Conservation (phyloP, 75 land plant genomes). For the Selaginella moellendorffii region DNA sequence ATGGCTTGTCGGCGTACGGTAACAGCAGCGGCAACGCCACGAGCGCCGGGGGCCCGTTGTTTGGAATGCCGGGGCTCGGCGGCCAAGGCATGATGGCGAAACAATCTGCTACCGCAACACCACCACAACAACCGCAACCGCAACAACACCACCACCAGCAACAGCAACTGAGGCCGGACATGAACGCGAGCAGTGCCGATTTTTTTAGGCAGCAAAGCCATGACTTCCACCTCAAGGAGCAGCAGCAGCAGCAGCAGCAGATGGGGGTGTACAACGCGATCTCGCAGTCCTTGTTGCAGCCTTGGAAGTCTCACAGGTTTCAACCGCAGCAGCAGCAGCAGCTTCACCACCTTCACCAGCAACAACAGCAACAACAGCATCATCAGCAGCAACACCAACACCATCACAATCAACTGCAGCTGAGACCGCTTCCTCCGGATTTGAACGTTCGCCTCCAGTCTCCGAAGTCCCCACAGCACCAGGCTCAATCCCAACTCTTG, state of each 20-base stretch:
- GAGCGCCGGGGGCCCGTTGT: not conserved
- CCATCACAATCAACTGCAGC: not conserved
- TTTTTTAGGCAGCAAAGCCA: not conserved
- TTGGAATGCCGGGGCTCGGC: too few species aligned
- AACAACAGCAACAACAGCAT: slow-evolving; percentile 12
- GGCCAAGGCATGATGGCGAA: too few species aligned
- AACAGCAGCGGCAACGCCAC: too few species aligned
- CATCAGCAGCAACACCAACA: not conserved
- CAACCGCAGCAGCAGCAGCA: slow-evolving; percentile 9
- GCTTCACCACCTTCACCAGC: slow-evolving; percentile 11
- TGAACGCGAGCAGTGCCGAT: not conserved
- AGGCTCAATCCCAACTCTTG: slow-evolving; percentile 5
- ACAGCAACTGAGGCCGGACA: not conserved
- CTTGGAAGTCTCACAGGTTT: not conserved
- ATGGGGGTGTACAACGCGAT: not conserved
- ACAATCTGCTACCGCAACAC: too few species aligned
- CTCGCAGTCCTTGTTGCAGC: not conserved
- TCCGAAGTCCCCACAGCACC: slow-evolving; percentile 19
- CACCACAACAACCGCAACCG: too few species aligned
- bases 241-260: not conserved
- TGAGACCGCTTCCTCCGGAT: slow-evolving; percentile 25
- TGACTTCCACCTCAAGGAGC: too few species aligned
- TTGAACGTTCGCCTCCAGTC: slow-evolving; percentile 31
- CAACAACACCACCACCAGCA: too few species aligned
- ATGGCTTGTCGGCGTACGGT: too few species aligned